Conservation (phyloP, 257 asterid species). For the Forsythia viridissima region DNA sequence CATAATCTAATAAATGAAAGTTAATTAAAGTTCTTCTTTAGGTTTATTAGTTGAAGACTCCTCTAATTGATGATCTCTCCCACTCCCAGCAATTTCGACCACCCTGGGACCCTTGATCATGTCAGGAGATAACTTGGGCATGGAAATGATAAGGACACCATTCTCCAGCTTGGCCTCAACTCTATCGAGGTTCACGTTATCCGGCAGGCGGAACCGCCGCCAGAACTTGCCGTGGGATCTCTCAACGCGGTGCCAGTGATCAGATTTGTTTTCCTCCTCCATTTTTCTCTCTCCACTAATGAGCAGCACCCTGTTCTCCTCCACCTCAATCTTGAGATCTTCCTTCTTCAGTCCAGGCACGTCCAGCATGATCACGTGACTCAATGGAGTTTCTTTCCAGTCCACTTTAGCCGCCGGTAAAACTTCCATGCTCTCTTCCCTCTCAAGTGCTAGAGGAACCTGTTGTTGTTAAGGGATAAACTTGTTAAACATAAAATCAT, state of each 20-base stretch:
- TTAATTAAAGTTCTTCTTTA: background rate
- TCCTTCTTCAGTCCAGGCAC: slow-evolving; percentile 33
- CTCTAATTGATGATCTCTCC: no score
- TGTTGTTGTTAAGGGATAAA: no score
- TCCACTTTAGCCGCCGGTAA: slow-evolving; percentile 26
- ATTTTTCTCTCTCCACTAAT: slow-evolving; percentile 25
- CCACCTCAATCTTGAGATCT: slow-evolving; percentile 28
- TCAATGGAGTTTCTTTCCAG: slow-evolving; percentile 32
- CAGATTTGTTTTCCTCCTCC: slow-evolving; percentile 12
- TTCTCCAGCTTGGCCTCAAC: slow-evolving; percentile 27
- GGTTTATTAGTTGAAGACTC: background rate
- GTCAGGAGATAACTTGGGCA: slow-evolving; percentile 26
- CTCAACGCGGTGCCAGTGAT: slow-evolving; percentile 32
- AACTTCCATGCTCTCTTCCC: background rate
- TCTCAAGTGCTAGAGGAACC: slow-evolving; percentile 1
- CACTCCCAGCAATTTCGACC: slow-evolving; percentile 6
- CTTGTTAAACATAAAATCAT: no score
- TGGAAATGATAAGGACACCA: slow-evolving; percentile 30
- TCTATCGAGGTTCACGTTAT: slow-evolving; percentile 26
- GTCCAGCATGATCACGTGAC: slow-evolving; percentile 20
- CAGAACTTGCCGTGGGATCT: slow-evolving; percentile 26
- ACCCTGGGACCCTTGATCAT: slow-evolving; percentile 23
- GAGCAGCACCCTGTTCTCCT: slow-evolving; percentile 26
- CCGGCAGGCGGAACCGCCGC: slow-evolving; percentile 34
- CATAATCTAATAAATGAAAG: no score